Percentiles rank a stretch among this genome's conserved stretches.
These are phyloP conservation scores for Camellia japonica DNA, from an alignment of 148 eudicot genomes.

Conservation along the genomic window DNA sequence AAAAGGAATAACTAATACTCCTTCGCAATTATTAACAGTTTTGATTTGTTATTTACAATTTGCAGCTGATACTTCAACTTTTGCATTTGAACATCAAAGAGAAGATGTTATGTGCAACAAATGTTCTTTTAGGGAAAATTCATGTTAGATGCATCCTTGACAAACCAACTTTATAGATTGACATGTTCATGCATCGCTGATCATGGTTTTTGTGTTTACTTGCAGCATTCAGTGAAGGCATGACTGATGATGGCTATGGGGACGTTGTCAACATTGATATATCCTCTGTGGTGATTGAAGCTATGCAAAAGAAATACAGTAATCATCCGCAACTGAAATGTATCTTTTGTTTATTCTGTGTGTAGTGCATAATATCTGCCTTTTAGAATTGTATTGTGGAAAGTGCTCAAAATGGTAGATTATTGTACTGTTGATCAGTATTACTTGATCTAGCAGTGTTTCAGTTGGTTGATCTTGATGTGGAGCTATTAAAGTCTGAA, in stretches of 20 bases:
- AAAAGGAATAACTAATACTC: not conserved
- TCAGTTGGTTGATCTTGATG: not conserved
- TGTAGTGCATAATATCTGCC: not conserved
- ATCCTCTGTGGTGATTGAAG: conserved; percentile 76
- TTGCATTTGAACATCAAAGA: not conserved
- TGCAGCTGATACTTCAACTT: not conserved
- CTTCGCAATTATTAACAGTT: not conserved
- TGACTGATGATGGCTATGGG: conserved; percentile 76
- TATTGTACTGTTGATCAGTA: not conserved
- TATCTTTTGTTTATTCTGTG: conserved; percentile 34
- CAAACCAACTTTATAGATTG: not conserved
- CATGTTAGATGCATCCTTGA: not conserved
- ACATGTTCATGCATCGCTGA: not conserved
- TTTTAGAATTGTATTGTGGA: not conserved
- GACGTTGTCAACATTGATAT: conserved; percentile 78
- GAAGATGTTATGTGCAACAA: not conserved
- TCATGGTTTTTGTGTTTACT: conserved; percentile 9
- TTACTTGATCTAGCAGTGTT: not conserved
- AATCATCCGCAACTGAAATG: conserved; percentile 57
- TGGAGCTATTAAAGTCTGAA: not conserved
- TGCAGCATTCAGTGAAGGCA: conserved; percentile 82
- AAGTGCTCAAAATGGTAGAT: not conserved
- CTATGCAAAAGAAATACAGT: conserved; percentile 65
- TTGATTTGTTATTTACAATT: not conserved
- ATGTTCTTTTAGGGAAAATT: not conserved